Percentiles rank a stretch among this genome's conserved stretches.
phyloP scores from a whole-genome alignment of 192 early-diverging fungal species.

The Coemansia sp. region DNA sequence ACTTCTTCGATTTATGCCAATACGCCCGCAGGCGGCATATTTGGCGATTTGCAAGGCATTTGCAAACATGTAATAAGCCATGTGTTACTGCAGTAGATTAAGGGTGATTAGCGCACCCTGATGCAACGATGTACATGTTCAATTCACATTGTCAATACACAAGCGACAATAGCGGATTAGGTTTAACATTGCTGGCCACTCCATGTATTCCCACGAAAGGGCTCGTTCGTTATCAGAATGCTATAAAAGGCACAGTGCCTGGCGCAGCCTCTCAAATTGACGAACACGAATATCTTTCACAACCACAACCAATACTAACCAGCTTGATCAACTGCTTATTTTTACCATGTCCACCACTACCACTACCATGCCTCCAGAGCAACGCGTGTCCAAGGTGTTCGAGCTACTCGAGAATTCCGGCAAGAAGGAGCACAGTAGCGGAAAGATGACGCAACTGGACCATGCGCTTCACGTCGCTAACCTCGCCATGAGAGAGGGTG shows the following conservation, averaged over 20 bases:
- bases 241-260: background rate
- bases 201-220: background rate
- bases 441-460: constrained; percentile 60
- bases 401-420: constrained; percentile 55
- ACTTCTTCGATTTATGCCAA: background rate
- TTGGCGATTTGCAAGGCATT: background rate
- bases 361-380: background rate
- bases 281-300: background rate
- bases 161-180: background rate
- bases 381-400: constrained; percentile 46
- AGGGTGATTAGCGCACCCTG: background rate
- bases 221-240: background rate
- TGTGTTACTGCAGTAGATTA: background rate
- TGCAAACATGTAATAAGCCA: background rate
- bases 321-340: background rate
- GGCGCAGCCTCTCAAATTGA: background rate
- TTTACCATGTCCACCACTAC: background rate
- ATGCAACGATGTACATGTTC: background rate
- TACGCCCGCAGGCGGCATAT: background rate
- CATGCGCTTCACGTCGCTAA: constrained; percentile 60
- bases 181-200: background rate
- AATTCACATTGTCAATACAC: background rate
- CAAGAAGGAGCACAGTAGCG: constrained; percentile 60
- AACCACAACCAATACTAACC: background rate
- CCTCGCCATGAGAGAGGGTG: constrained; percentile 38